phyloP scores from a whole-genome alignment of 352 stramenopile species.

The Phytophthora citrophthora region DNA sequence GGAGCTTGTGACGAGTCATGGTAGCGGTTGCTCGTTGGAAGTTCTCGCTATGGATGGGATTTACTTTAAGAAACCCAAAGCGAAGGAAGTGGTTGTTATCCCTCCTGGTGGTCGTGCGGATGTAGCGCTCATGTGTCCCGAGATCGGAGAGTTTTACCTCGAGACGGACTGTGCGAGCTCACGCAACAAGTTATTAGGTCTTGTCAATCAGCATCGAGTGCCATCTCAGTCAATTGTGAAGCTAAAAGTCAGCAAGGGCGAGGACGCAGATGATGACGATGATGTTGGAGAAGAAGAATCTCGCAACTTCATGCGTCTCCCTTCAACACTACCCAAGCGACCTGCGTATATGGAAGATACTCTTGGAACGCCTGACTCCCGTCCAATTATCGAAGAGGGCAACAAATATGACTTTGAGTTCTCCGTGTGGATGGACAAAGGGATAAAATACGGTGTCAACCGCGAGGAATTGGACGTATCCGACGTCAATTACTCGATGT shows the following conservation, averaged over 20 bases:
- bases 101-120: conserved; percentile 72
- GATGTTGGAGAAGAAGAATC: conserved; percentile 11
- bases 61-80: conserved; percentile 52
- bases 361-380: conserved; percentile 19
- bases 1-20: conserved; percentile 57
- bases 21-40: conserved; percentile 53
- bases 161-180: conserved; percentile 65
- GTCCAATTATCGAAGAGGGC: conserved; percentile 26
- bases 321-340: conserved; percentile 46
- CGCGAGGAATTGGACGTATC: conserved; percentile 49
- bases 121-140: conserved; percentile 57
- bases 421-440: conserved; percentile 70
- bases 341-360: conserved; percentile 68
- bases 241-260: conserved; percentile 41
- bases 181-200: conserved; percentile 65
- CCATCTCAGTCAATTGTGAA: conserved; percentile 70
- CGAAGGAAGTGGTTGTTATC: conserved; percentile 63
- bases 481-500: conserved; percentile 74
- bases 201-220: conserved; percentile 70
- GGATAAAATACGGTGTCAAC: conserved; percentile 70
- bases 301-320: conserved; percentile 36
- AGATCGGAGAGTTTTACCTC: conserved; percentile 64
- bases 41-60: conserved; percentile 79
- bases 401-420: conserved; percentile 81
- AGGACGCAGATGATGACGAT: conserved; percentile 17